phyloP scores from a whole-genome alignment of 1,139 yeast species.

The Scheffersomyces lignicola region DNA sequence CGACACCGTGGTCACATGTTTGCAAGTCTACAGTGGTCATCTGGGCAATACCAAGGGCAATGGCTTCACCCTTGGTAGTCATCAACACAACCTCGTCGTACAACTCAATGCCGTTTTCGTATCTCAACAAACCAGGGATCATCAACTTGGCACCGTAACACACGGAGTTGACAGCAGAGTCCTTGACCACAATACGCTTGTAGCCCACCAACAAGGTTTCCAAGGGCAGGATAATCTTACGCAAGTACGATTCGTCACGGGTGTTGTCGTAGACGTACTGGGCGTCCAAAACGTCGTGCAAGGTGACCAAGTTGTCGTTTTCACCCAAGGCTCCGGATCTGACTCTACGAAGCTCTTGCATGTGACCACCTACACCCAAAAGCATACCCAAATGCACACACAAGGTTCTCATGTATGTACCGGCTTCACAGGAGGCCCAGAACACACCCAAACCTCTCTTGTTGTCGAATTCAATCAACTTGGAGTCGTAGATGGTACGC shows the following conservation, averaged over 20 bases:
- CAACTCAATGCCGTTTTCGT: conserved; percentile 96
- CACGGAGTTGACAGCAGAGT: conserved; percentile 96
- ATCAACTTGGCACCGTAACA: conserved; percentile 98
- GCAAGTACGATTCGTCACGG: conserved; percentile 91
- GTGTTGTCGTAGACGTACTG: conserved; percentile 98
- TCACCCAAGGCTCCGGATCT: conserved; percentile 96
- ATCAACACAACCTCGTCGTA: conserved; percentile 97
- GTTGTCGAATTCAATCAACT: conserved; percentile 92
- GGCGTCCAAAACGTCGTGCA: conserved; percentile 96
- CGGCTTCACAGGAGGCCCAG: conserved; percentile 99
- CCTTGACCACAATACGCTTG: conserved; percentile 97
- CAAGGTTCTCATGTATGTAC: conserved; percentile 98
- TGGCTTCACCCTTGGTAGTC: conserved; percentile 99
- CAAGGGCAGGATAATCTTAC: conserved; percentile 93
- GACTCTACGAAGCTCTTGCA: conserved; percentile 99
- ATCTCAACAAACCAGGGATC: conserved; percentile 98
- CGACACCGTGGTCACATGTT: conserved; percentile 97
- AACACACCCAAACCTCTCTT: conserved; percentile 96
- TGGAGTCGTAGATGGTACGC: conserved; percentile 95
- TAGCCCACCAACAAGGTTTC: conserved; percentile 92
- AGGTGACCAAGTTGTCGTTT: conserved; percentile 86
- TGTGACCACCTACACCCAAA: conserved; percentile 98
- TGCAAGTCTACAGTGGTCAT: conserved; percentile 98
- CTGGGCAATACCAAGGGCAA: conserved; percentile 97
- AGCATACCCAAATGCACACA: conserved; percentile 99